Conservation (phyloP, 1,139 yeast species). For the Kodamaea derodonti region DNA sequence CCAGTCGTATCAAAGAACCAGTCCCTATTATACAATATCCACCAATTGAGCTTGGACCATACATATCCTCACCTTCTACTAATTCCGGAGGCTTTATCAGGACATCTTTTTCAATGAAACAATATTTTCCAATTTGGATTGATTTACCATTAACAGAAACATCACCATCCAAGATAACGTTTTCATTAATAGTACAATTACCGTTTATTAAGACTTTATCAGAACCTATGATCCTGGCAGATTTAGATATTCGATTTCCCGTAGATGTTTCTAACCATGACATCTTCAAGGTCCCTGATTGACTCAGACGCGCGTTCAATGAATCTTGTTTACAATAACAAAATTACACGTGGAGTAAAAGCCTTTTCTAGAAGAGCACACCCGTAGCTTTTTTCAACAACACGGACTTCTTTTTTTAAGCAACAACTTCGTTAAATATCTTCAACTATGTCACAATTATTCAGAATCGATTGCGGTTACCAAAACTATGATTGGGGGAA, state of each 20-base stretch:
- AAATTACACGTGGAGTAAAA: too few species aligned
- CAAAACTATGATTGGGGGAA: conserved; percentile 88
- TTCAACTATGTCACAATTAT: conserved; percentile 20
- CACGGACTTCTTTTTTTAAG: too few species aligned
- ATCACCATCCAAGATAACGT: conserved; percentile 21
- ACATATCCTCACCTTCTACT: neutral
- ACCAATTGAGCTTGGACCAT: conserved; percentile 47
- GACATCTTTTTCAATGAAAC: conserved; percentile 30
- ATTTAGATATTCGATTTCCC: conserved; percentile 55
- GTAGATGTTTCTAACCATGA: conserved; percentile 44
- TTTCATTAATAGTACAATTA: conserved; percentile 28
- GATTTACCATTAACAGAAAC: conserved; percentile 19
- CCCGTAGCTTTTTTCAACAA: too few species aligned
- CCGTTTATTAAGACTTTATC: conserved; percentile 28
- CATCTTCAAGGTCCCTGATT: too few species aligned
- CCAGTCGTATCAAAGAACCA: conserved; percentile 37
- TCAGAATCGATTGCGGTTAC: conserved; percentile 53
- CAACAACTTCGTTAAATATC: too few species aligned
- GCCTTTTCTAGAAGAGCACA: too few species aligned
- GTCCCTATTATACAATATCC: conserved; percentile 54
- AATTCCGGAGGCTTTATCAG: conserved; percentile 5
- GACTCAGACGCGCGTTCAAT: too few species aligned
- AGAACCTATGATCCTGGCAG: conserved; percentile 31
- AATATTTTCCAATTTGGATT: conserved; percentile 52
- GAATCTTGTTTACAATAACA: too few species aligned